phyloP scores from a whole-genome alignment of 768 basidiomycete species.

The Aureoboletus auriporus region DNA sequence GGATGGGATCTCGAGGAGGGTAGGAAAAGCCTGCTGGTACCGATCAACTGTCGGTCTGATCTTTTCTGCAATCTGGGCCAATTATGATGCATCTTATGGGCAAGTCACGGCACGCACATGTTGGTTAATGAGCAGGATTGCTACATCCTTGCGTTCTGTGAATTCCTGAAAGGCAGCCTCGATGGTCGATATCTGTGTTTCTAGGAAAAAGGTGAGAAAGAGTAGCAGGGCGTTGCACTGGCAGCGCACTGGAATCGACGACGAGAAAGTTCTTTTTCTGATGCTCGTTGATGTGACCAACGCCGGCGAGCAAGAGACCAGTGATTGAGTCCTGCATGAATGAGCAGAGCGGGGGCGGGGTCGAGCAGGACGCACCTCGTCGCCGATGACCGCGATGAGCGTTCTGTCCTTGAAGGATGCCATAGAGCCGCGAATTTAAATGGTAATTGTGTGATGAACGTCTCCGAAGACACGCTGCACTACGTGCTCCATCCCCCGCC shows the following conservation, averaged over 20 bases:
- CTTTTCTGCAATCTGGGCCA: constrained; percentile 85
- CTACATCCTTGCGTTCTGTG: constrained; percentile 91
- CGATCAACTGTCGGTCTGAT: constrained; percentile 93
- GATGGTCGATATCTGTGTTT: constrained; percentile 87
- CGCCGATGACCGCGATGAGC: constrained; percentile 93
- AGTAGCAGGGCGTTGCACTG: neutral
- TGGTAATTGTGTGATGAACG: constrained; percentile 30
- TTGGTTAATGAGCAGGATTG: constrained; percentile 96
- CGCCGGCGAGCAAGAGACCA: constrained; percentile 89
- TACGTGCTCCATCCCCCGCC: constrained; percentile 67
- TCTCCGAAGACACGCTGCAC: constrained; percentile 83
- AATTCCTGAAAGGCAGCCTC: constrained; percentile 93
- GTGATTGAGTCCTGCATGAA: constrained; percentile 87
- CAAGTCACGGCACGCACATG: constrained; percentile 57
- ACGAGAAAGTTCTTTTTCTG: constrained; percentile 98
- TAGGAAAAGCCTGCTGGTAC: constrained; percentile 95
- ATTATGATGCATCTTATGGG: constrained; percentile 11
- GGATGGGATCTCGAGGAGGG: constrained; percentile 94
- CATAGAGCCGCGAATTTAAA: constrained; percentile 33
- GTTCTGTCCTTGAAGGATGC: constrained; percentile 76
- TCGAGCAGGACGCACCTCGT: constrained; percentile 61
- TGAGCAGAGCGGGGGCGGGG: constrained; percentile 7
- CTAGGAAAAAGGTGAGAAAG: constrained; percentile 38
- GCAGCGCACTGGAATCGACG: constrained; percentile 83
- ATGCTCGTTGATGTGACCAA: constrained; percentile 85